Base-by-base conservation (phyloP, 768 basidiomycete species). In the Phlegmacium glaucopus region DNA sequence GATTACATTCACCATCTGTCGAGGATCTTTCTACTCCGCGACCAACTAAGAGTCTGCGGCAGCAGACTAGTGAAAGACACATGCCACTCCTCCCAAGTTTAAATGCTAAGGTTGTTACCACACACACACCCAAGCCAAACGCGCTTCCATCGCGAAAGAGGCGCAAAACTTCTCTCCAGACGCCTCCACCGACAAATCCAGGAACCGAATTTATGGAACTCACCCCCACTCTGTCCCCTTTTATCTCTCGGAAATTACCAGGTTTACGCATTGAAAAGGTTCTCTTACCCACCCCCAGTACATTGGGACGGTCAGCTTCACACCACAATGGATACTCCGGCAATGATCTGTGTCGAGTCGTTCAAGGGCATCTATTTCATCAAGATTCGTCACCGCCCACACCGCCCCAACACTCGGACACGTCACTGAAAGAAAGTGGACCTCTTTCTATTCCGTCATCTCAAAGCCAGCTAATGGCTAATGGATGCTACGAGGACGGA, bases 381-480 rank as follows among this genome's bases (percentile, higher is more conserved):
- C 32, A n/a, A 34, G n/a, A 34, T 34, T 22, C 22, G 5, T 22
- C 22, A 22, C 5, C 22, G 22, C 22, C 22, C 3, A 22, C 22
- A 5, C 22, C 22, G 22, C 22, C 22, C 22, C 22, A 22, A 22
- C 22, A 43, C 17, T 28, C 9, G 43, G 49, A 35, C 42, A 37
- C 35, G 42, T 48, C 37, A 18, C n/a, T 46, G 9, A 13, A 5
- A 34, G 25, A 15, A 26, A 29, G 18, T 34, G 16, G 39, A 25
- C 34, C 38, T 26, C n/a, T 16, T 18, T 47, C 36, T 34, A 50
- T 71, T n/a, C 70, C 67, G 15, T 71, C 69, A 4, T 74, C 71
- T 17, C 71, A 70, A 49, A 64, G 59, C 18, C 69, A 72, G 40
- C 30, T 11, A 10, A 34, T 34, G 32, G n/a, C 32, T 34, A 22